These are phyloP conservation scores for Eucalyptus melliodora DNA, from an alignment of 345 rosid species.

Conservation along the genomic window DNA sequence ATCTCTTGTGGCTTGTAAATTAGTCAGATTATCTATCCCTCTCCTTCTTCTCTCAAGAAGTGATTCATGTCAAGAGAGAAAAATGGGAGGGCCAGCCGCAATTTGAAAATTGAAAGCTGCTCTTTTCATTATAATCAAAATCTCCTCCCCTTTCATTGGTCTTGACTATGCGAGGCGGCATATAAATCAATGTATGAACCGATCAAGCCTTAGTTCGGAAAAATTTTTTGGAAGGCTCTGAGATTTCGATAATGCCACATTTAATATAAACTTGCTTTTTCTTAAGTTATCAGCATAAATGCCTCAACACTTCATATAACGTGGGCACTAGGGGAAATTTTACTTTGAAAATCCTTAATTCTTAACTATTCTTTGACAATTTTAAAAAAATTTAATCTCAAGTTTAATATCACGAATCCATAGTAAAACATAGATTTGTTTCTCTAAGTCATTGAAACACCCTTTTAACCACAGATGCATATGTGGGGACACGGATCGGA, in stretches of 20 bases:
- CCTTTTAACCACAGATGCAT: constrained; percentile 38
- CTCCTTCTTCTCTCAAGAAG: not conserved
- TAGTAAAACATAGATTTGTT: not conserved
- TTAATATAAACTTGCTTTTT: not conserved
- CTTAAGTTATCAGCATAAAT: not conserved
- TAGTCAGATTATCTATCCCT: not conserved
- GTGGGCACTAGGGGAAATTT: not conserved
- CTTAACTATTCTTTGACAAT: not conserved
- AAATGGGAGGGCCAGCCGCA: not conserved
- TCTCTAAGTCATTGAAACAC: not conserved
- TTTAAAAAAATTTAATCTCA: not conserved
- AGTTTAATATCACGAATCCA: not conserved
- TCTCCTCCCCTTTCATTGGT: not conserved
- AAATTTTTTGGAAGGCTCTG: not conserved
- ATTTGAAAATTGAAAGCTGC: not conserved
- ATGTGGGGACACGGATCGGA: constrained; percentile 94
- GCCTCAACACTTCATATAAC: not conserved
- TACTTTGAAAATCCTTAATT: not conserved
- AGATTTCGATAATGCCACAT: not conserved
- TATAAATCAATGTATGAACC: not conserved
- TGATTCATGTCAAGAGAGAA: not conserved
- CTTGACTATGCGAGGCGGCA: not conserved
- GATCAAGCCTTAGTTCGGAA: not conserved
- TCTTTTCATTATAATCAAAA: not conserved
- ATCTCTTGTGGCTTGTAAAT: not conserved